Evolutionary conservation across 257 asterid genomes (phyloP).

Genomic region (Plantago major): DNA sequence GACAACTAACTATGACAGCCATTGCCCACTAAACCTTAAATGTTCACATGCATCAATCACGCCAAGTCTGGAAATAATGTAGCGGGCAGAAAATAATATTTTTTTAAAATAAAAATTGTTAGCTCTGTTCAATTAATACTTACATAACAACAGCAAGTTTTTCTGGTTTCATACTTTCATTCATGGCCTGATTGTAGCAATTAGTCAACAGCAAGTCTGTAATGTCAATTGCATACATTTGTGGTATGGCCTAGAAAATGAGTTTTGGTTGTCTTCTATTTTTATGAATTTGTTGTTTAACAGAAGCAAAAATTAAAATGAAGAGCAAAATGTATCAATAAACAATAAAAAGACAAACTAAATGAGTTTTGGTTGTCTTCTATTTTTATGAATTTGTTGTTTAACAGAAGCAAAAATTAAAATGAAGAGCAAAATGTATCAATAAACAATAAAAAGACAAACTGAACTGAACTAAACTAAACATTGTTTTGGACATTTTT

Average conservation of each 20-base stretch:
- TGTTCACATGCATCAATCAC: conserved; percentile 30
- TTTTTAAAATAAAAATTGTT: background rate
- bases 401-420: background rate
- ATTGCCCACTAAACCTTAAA: conserved; percentile 21
- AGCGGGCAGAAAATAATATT: too few species aligned
- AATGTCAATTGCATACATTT: too few species aligned
- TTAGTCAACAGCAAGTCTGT: too few species aligned
- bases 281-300: too few species aligned
- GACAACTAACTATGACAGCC: background rate
- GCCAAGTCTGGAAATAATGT: conserved; percentile 6
- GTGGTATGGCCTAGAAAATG: too few species aligned
- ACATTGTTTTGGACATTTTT: conserved; percentile 47
- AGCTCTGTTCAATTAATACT: conserved; percentile 3
- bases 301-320: conserved; percentile 6
- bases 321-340: conserved; percentile 3
- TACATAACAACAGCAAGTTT: background rate
- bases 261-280: too few species aligned
- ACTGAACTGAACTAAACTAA: conserved; percentile 22
- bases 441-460: too few species aligned
- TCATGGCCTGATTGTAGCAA: background rate
- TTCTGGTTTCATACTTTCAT: background rate
- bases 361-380: too few species aligned
- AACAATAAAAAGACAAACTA: too few species aligned
- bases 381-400: too few species aligned
- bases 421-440: conserved; percentile 8